A percentile compares a stretch with the other conserved stretches of the same genome.
These are phyloP conservation scores for Bryum argenteum DNA, from an alignment of 225 moss, liverwort and hornwort genomes.

Conservation along the genomic window DNA sequence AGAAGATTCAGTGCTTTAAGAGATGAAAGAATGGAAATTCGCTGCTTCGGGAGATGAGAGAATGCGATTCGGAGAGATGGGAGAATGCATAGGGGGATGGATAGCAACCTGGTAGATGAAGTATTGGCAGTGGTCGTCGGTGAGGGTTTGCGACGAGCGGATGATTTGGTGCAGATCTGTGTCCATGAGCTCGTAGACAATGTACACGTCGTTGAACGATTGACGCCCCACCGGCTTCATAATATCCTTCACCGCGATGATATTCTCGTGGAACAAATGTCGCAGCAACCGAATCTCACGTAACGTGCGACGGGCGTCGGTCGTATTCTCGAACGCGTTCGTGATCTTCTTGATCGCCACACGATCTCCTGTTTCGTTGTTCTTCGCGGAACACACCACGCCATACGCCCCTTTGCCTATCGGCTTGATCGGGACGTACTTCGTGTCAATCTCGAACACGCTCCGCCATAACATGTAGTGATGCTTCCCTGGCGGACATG, in stretches of 20 bases:
- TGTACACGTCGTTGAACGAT: constrained; percentile 93
- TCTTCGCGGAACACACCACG: constrained; percentile 90
- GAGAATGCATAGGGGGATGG: too few species aligned
- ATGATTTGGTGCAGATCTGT: constrained; percentile 99
- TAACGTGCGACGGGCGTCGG: constrained; percentile 90
- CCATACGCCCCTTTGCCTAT: constrained; percentile 98
- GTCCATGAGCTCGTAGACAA: constrained; percentile 99
- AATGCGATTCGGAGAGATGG: too few species aligned
- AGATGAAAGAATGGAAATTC: background rate
- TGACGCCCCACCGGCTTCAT: constrained; percentile 87
- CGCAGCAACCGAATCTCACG: constrained; percentile 93
- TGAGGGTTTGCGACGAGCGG: constrained; percentile 94
- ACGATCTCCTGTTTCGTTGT: constrained; percentile 80
- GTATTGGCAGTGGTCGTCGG: constrained; percentile 99
- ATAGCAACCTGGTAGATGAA: constrained; percentile 98
- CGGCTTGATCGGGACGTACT: constrained; percentile 96
- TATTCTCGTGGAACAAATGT: constrained; percentile 94
- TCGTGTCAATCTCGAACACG: constrained; percentile 94
- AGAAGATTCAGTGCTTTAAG: background rate
- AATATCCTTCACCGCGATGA: constrained; percentile 94
- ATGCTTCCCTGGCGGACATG: constrained; percentile 87
- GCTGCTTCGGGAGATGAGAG: background rate
- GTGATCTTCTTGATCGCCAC: constrained; percentile 99
- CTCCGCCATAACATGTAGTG: constrained; percentile 95
- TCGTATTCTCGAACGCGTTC: constrained; percentile 96